Evolutionary conservation across 139 green algal genomes (phyloP), one percentile per base, ranked within the genome.

Genomic region (Chlamydomonas eustigma): DNA sequence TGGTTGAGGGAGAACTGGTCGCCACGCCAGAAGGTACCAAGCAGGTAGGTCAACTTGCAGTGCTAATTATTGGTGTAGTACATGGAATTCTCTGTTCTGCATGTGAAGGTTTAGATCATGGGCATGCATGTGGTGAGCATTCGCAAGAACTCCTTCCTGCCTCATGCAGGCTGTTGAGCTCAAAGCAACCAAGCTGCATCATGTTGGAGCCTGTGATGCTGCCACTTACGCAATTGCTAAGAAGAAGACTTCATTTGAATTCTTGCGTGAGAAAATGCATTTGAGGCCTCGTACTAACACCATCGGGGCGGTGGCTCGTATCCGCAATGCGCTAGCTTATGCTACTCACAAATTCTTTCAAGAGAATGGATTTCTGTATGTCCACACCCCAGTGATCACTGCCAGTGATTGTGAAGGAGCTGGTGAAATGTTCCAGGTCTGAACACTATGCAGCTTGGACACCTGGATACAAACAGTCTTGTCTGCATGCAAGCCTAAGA

Each of bases 351-450:
- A 73, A 39, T 75, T 75, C 68, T 75, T 98, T 88, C 80, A 92
- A 76, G 74, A 94, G 73, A 87, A 92, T 34, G 92, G 90, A 73
- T 99, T 99, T 80, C 80, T 96, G 68, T 99, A 99, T 74, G 90
- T 99, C 70, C 94, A 98, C 88, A 97, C 95, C 39, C 96, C 96
- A 69, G 91, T 99, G 71, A 92, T 99, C 74, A 98, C 94, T 2
- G 89, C 93, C 37, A 88, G 76, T 33, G 96, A 99, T 80, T 97
- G 91, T 77, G 96, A 99, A 83, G 96, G 96, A 32, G 96, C 96
- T 25, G 96, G 96, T 28, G 96, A 99, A 88, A 97, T 98, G 94
- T 99, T 99, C 86, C 93, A 97, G 89, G 94, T 96, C 34, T 39
- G 87, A 66, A 18, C 66, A n/a, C n/a, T n/a, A n/a, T n/a, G n/a